A percentile compares a stretch with the other conserved stretches of the same genome.
These are phyloP conservation scores for Zizania palustris DNA, from an alignment of 202 grass and related monocot species.

Conservation along the genomic window DNA sequence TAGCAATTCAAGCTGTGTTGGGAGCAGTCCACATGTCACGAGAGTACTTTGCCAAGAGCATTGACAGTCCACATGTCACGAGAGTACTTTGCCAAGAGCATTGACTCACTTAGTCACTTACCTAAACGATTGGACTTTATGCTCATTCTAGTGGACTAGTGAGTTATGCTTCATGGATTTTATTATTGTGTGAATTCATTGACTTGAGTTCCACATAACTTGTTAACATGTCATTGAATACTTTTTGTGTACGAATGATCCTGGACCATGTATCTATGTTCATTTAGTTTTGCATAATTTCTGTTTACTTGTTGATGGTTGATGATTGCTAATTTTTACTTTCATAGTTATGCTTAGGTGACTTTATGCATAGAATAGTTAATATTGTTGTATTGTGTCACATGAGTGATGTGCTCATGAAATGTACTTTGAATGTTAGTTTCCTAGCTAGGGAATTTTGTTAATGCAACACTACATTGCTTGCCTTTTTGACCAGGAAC, in stretches of 20 bases:
- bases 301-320: background rate
- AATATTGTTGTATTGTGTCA: background rate
- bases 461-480: background rate
- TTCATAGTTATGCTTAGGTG: background rate
- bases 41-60: background rate
- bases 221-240: background rate
- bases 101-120: background rate
- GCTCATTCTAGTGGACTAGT: background rate
- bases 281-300: background rate
- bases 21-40: too few species aligned
- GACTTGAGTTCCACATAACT: background rate
- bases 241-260: background rate
- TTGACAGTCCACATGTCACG: too few species aligned
- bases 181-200: background rate
- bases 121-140: background rate
- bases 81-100: background rate
- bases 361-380: background rate
- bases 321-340: background rate
- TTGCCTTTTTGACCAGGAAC: conserved; percentile 36
- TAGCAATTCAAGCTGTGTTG: too few species aligned
- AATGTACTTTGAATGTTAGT: background rate
- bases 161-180: background rate
- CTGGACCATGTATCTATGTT: background rate
- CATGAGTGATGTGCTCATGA: background rate
- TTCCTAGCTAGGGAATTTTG: background rate